Conservation (phyloP, 1,284 basidiomycete species). For the Sparassis latifolia region DNA sequence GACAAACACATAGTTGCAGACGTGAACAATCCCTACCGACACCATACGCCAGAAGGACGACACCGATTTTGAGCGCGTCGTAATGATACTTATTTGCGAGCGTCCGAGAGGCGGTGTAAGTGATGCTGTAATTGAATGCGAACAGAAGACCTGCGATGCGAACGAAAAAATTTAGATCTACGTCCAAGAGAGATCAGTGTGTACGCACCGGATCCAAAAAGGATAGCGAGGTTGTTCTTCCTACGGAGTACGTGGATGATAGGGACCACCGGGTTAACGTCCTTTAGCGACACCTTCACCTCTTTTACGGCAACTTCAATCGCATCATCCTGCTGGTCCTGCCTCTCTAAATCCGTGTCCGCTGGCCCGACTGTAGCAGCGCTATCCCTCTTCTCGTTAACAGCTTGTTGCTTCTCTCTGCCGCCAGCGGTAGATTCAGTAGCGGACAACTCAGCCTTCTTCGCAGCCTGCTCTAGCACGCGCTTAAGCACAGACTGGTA, state of each 20-base stretch:
- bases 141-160: conserved; percentile 41
- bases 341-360: conserved; percentile 2
- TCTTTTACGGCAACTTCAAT: conserved; percentile 20
- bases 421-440: background rate
- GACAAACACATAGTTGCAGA: background rate
- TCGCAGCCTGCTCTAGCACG: conserved; percentile 16
- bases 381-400: conserved; percentile 4
- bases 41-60: conserved; percentile 73
- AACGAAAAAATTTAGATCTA: background rate
- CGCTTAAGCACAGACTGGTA: conserved; percentile 59
- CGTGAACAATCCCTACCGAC: conserved; percentile 36
- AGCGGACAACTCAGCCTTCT: conserved; percentile 2
- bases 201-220: conserved; percentile 58
- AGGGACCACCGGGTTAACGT: conserved; percentile 69
- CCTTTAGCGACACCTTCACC: conserved; percentile 54
- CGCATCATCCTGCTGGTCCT: background rate
- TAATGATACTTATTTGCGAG: conserved; percentile 61
- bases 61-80: conserved; percentile 64
- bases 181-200: background rate
- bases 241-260: conserved; percentile 51
- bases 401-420: background rate
- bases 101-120: conserved; percentile 70
- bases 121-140: conserved; percentile 61
- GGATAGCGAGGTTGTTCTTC: conserved; percentile 61
- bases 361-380: conserved; percentile 8